Conservation (phyloP, 495 filamentous ascomycete genomes). For the Podospora anserina region DNA sequence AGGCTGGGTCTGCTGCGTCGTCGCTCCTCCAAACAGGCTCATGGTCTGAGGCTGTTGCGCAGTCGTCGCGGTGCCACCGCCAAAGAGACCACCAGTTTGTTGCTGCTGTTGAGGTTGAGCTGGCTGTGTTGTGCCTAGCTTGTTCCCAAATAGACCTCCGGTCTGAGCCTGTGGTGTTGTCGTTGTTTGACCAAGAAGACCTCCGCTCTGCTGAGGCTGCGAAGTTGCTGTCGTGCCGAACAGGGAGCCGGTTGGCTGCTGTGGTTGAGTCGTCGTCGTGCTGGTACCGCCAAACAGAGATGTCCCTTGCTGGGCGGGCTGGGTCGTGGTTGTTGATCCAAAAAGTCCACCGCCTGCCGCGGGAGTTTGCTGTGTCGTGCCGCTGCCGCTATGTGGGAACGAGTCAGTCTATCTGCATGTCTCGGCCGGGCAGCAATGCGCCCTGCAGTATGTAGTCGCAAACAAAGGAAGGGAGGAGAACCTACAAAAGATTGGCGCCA, state of each 20-base stretch:
- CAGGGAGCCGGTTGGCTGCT: slow-evolving; percentile 9
- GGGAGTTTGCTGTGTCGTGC: slow-evolving; percentile 38
- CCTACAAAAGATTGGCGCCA: slow-evolving; percentile 64
- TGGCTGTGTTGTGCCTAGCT: slow-evolving; percentile 19
- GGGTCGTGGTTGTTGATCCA: slow-evolving; percentile 35
- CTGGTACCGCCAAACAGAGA: slow-evolving; percentile 52
- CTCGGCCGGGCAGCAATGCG: slow-evolving; percentile 1
- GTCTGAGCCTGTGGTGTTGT: slow-evolving; percentile 29
- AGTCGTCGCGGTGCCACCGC: slow-evolving; percentile 6
- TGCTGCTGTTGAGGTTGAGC: slow-evolving; percentile 28
- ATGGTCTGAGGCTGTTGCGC: slow-evolving; percentile 18
- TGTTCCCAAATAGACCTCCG: slow-evolving; percentile 28
- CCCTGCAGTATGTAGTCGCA: not conserved
- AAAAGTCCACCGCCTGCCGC: slow-evolving; percentile 48
- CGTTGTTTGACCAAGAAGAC: slow-evolving; percentile 34
- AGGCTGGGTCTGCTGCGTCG: slow-evolving; percentile 19
- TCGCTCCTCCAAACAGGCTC: slow-evolving; percentile 17
- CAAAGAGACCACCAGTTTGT: slow-evolving; percentile 13
- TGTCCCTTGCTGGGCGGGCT: slow-evolving; percentile 34
- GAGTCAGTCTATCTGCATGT: slow-evolving; percentile 11
- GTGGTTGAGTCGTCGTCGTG: slow-evolving; percentile 24
- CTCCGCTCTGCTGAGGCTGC: slow-evolving; percentile 43
- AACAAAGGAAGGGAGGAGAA: not conserved
- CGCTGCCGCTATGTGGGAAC: slow-evolving; percentile 35
- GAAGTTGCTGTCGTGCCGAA: slow-evolving; percentile 28